Percentiles rank a stretch among this genome's conserved stretches.
These are phyloP conservation scores for Ophiostoma novo-ulmi DNA, from an alignment of 2,329 filamentous ascomycete species.

Conservation along the genomic window DNA sequence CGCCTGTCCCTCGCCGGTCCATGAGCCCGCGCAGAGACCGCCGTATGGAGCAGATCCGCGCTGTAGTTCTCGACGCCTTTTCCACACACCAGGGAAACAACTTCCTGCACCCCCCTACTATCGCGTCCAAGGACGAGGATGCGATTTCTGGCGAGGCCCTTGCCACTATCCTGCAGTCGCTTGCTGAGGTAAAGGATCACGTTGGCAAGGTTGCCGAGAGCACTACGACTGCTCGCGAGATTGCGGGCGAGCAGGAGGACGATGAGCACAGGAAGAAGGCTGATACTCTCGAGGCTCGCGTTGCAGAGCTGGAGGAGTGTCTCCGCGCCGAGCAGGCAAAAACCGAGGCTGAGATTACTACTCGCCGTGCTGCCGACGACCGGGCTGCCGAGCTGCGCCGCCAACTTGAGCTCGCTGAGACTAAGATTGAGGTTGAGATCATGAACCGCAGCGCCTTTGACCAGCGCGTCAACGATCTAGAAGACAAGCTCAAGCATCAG, in stretches of 20 bases:
- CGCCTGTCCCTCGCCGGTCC: slow-evolving; percentile 56
- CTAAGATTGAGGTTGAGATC: slow-evolving; percentile 55
- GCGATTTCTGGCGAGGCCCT: slow-evolving; percentile 37
- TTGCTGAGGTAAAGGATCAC: slow-evolving; percentile 59
- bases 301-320: slow-evolving; percentile 56
- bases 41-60: slow-evolving; percentile 75
- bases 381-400: slow-evolving; percentile 49
- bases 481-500: slow-evolving; percentile 60
- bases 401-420: slow-evolving; percentile 53
- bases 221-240: slow-evolving; percentile 42
- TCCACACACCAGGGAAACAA: slow-evolving; percentile 46
- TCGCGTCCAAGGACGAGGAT: not conserved
- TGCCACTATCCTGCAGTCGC: slow-evolving; percentile 57
- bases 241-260: slow-evolving; percentile 39
- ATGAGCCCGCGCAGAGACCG: slow-evolving; percentile 74
- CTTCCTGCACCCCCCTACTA: slow-evolving; percentile 13
- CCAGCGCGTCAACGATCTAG: slow-evolving; percentile 62
- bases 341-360: slow-evolving; percentile 45
- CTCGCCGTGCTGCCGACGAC: slow-evolving; percentile 51
- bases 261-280: slow-evolving; percentile 50
- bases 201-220: slow-evolving; percentile 42
- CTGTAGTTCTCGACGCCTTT: slow-evolving; percentile 68
- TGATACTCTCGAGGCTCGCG: slow-evolving; percentile 55
- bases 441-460: slow-evolving; percentile 56
- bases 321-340: slow-evolving; percentile 45